Evolutionary conservation across 768 basidiomycete species (phyloP), one percentile per base, ranked within the genome.

Genomic region (Exidia glandulosa): DNA sequence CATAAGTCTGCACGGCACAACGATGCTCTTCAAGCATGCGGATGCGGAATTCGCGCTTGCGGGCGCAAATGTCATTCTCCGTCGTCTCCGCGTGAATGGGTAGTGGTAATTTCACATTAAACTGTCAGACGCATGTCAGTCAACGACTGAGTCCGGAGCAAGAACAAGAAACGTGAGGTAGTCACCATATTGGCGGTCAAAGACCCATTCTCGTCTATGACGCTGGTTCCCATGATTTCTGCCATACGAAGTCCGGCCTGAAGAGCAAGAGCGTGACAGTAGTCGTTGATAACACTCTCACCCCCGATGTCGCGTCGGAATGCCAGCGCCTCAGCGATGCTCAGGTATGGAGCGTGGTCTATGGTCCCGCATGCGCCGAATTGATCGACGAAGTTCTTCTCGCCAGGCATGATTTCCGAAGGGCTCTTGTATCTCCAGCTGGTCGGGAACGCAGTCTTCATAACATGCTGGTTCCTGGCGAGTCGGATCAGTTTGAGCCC

Each of bases 271-370:
- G 74, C 65, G 69, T 84, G 86, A 64, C 83, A 88, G 68, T 92
- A 91, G 6, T 73, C 72, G 63, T 80, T 81, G 61, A 94, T 93
- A 48, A 75, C 77, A 27, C 78, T 69, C 69, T 94, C 90, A 5
- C 91, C 90, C 1, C 91, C 90, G 2, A 91, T 70, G 74, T 80
- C 80, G 60, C 77, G 67, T 31, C 91, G 81, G 73, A 93, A 93
- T 31, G 84, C 79, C 3, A 91, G 68, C 0, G 90, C 90, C 29
- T 54, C 50, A 0, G 65, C 65, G 16, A 88, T 74, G 41, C 80
- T 82, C 27, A 88, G 70, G 59, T 73, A 78, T 0, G 83, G 76
- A 12, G 77, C 68, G 47, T 73, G 75, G 63, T 89, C 84, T 7
- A 79, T 75, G 0, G 87, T 85, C 79, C 83, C 84, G 84, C 85